Conservation (phyloP, 2,329 filamentous ascomycete species). For the Neoarthrinium moseri region DNA sequence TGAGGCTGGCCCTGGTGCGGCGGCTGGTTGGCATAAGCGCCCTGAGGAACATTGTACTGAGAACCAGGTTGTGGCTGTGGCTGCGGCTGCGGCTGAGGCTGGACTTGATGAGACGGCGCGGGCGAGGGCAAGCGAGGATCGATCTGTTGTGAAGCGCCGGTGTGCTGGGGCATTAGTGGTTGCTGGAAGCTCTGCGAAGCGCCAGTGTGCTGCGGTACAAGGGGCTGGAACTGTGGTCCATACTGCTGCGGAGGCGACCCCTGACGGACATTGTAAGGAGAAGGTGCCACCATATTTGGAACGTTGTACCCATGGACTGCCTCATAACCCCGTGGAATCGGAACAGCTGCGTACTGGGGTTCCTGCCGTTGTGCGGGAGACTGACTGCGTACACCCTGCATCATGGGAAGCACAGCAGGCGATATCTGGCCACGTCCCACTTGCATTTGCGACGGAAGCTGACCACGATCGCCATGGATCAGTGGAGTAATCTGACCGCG, state of each 20-base stretch:
- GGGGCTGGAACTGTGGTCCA: slow-evolving; percentile 3
- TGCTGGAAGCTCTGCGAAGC: not conserved
- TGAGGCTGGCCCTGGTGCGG: slow-evolving; percentile 2
- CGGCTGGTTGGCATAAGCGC: not conserved
- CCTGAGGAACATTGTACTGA: not conserved
- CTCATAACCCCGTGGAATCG: slow-evolving; percentile 30
- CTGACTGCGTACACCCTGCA: slow-evolving; percentile 3
- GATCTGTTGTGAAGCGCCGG: not conserved
- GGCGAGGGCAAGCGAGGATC: not conserved
- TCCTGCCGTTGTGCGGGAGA: not conserved
- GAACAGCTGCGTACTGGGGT: slow-evolving; percentile 26
- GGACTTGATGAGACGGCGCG: not conserved
- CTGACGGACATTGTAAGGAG: slow-evolving; percentile 19
- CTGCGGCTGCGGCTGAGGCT: not conserved
- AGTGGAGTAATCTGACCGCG: slow-evolving; percentile 16
- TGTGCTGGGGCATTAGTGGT: slow-evolving; percentile 2
- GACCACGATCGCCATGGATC: slow-evolving; percentile 16
- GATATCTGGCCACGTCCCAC: slow-evolving; percentile 6
- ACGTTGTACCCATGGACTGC: slow-evolving; percentile 30
- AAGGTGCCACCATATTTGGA: slow-evolving; percentile 21
- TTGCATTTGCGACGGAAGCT: slow-evolving; percentile 13
- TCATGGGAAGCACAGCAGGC: slow-evolving; percentile 7
- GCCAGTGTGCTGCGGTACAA: slow-evolving; percentile 3
- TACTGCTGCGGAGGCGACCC: slow-evolving; percentile 10
- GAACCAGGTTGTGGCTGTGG: not conserved